phyloP scores from a whole-genome alignment of 2,329 filamentous ascomycete species.

The Trichoderma citrinoviride region DNA sequence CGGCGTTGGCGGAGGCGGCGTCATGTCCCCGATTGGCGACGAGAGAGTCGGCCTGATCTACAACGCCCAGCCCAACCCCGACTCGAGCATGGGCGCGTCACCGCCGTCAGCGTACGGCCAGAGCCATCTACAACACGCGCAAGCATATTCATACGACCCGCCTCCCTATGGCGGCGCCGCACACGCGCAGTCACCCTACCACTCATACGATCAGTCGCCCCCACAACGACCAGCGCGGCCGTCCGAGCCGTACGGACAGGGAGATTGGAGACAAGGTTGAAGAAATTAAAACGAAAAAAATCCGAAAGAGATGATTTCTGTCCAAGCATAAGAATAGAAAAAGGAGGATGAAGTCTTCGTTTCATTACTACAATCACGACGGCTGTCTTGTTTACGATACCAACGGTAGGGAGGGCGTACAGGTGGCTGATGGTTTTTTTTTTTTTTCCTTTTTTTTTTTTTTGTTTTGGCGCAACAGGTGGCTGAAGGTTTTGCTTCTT shows the following conservation, averaged over 20 bases:
- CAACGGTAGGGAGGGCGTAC: slow-evolving; percentile 18
- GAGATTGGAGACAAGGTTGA: slow-evolving; percentile 1
- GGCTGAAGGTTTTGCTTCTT: too few species aligned
- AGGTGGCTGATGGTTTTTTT: slow-evolving; percentile 12
- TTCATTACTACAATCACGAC: slow-evolving; percentile 13
- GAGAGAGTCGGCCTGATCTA: slow-evolving; percentile 47
- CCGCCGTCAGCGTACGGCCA: slow-evolving; percentile 13
- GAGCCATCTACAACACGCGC: not conserved
- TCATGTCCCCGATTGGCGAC: slow-evolving; percentile 29
- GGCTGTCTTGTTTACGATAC: slow-evolving; percentile 21
- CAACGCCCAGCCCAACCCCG: slow-evolving; percentile 34
- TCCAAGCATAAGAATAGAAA: not conserved
- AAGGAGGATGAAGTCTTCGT: slow-evolving; percentile 12
- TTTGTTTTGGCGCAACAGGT: not conserved
- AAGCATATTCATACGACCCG: slow-evolving; percentile 8
- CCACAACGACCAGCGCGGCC: slow-evolving; percentile 6
- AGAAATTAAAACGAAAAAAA: not conserved
- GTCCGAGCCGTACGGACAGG: not conserved
- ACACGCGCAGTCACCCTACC: not conserved
- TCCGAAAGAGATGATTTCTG: not conserved
- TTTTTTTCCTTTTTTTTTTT: not conserved
- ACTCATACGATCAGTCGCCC: slow-evolving; percentile 2
- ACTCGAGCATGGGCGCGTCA: slow-evolving; percentile 17
- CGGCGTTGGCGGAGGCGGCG: slow-evolving; percentile 20
- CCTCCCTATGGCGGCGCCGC: slow-evolving; percentile 1